phyloP scores from a whole-genome alignment of 768 basidiomycete genomes.

The Leucogyrophana mollusca region DNA sequence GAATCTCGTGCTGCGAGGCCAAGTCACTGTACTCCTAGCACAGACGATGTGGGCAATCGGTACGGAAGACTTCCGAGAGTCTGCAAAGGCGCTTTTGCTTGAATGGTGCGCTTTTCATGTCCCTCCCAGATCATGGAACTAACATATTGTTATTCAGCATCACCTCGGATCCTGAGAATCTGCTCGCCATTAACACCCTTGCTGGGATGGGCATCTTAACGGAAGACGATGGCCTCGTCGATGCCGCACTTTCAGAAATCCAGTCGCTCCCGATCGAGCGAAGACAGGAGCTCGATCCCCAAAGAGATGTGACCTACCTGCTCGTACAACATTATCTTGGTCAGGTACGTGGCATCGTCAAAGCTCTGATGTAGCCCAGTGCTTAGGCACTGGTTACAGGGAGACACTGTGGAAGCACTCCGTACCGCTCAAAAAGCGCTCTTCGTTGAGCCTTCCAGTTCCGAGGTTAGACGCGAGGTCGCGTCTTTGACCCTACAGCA shows the following conservation, averaged over 20 bases:
- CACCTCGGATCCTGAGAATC: constrained; percentile 70
- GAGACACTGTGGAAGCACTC: constrained; percentile 46
- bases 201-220: constrained; percentile 89
- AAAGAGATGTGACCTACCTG: constrained; percentile 68
- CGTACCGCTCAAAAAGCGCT: constrained; percentile 57
- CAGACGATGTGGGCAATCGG: constrained; percentile 84
- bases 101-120: constrained; percentile 56
- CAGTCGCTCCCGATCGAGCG: constrained; percentile 65
- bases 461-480: constrained; percentile 49
- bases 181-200: constrained; percentile 78
- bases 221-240: constrained; percentile 73
- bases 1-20: constrained; percentile 52
- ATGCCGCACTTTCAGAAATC: constrained; percentile 85
- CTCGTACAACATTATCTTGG: constrained; percentile 69
- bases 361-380: not conserved
- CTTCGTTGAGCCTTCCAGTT: constrained; percentile 51
- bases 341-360: constrained; percentile 48
- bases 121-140: constrained; percentile 5
- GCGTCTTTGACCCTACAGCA: constrained; percentile 55
- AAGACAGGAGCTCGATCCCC: constrained; percentile 64
- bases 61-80: constrained; percentile 71
- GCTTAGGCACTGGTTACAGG: constrained; percentile 32
- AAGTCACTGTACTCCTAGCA: constrained; percentile 76
- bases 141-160: constrained; percentile 48
- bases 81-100: constrained; percentile 74